phyloP scores from a whole-genome alignment of 2,329 filamentous ascomycete species.

The Drechmeria coniospora region DNA sequence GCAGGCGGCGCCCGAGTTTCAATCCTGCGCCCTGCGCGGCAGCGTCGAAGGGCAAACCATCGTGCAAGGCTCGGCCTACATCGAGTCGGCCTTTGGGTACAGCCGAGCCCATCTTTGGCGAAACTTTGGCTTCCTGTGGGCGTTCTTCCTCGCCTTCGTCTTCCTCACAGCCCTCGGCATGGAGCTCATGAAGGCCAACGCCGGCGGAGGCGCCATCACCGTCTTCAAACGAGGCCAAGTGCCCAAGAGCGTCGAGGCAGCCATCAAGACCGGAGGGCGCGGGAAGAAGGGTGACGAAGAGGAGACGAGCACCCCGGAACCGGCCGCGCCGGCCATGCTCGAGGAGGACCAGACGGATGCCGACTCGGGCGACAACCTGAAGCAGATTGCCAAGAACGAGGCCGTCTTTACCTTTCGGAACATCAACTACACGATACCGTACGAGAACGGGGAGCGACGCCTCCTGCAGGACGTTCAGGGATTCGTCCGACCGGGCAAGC shows the following conservation, averaged over 20 bases:
- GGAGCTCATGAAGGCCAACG: conserved; percentile 48
- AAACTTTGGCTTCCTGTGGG: conserved; percentile 65
- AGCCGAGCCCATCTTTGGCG: conserved; percentile 48
- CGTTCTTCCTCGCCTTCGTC: conserved; percentile 61
- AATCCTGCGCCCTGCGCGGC: conserved; percentile 36
- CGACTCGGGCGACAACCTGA: conserved; percentile 15
- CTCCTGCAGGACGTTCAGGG: conserved; percentile 65
- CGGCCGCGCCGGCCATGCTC: conserved; percentile 49
- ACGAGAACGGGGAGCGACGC: conserved; percentile 48
- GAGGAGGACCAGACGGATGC: conserved; percentile 13
- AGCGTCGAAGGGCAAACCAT: conserved; percentile 27
- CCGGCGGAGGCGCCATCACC: conserved; percentile 42
- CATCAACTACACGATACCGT: conserved; percentile 32
- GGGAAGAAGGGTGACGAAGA: conserved; percentile 33
- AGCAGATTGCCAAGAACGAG: conserved; percentile 45
- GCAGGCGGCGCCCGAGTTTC: conserved; percentile 17
- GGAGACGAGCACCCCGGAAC: conserved; percentile 16
- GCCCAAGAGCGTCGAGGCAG: conserved; percentile 39
- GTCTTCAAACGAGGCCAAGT: conserved; percentile 49
- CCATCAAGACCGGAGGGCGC: conserved; percentile 35
- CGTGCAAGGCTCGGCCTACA: conserved; percentile 41
- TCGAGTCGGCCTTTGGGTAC: conserved; percentile 39
- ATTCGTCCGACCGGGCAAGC: conserved; percentile 69
- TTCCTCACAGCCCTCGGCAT: conserved; percentile 54
- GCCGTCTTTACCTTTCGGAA: conserved; percentile 38